phyloP scores from a whole-genome alignment of 139 green algal genomes.

The Auxenochlorella protothecoides region DNA sequence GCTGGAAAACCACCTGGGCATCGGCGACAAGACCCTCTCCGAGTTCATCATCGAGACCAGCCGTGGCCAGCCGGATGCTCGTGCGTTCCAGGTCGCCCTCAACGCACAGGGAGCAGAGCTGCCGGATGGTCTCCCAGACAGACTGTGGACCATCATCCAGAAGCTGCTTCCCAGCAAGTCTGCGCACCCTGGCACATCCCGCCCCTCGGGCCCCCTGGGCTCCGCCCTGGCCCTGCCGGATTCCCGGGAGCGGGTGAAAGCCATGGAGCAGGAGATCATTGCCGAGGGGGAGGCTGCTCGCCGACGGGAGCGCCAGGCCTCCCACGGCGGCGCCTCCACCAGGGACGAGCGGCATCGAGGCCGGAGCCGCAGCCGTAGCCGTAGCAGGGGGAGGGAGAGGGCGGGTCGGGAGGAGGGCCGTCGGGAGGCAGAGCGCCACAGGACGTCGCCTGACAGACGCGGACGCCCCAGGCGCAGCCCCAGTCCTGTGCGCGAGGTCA shows the following conservation, averaged over 20 bases:
- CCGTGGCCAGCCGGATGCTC: conserved; percentile 34
- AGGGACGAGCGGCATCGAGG: too few species aligned
- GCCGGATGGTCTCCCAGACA: conserved; percentile 68
- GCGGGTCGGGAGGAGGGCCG: too few species aligned
- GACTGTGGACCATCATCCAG: conserved; percentile 81
- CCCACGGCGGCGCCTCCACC: too few species aligned
- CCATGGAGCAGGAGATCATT: conserved; percentile 42
- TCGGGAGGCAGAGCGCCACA: too few species aligned
- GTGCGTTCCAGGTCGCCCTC: conserved; percentile 51
- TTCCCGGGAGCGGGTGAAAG: conserved; percentile 53
- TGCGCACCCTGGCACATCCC: background rate
- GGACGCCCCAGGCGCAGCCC: too few species aligned
- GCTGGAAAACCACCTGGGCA: conserved; percentile 86
- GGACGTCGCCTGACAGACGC: too few species aligned
- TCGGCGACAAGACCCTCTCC: conserved; percentile 87
- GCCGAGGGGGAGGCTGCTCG: conserved; percentile 4
- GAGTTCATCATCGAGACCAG: conserved; percentile 92
- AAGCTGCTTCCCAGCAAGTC: conserved; percentile 31
- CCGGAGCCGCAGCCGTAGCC: too few species aligned
- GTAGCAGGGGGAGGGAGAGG: too few species aligned
- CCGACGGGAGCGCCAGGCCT: too few species aligned
- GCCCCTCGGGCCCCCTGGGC: too few species aligned
- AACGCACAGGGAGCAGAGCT: conserved; percentile 65
- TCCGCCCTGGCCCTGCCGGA: conserved; percentile 61
- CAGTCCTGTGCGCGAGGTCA: too few species aligned